Conservation (phyloP, 768 basidiomycete genomes). For the Pilatotrama ljubarskyi region DNA sequence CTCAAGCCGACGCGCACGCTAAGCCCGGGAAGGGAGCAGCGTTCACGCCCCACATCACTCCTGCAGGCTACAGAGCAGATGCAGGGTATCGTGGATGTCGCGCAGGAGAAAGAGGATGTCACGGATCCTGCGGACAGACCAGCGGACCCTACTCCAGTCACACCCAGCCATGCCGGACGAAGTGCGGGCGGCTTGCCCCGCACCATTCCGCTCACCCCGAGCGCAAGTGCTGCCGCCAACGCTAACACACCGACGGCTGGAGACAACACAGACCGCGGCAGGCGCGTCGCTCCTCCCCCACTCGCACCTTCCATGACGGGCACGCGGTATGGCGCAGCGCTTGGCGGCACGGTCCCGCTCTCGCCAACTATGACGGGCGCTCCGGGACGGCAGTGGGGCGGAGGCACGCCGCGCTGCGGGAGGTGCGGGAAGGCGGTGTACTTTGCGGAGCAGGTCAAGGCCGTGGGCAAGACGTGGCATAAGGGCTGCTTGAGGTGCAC, state of each 20-base stretch:
- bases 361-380: constrained; percentile 26
- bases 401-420: constrained; percentile 62
- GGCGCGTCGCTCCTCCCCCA: constrained; percentile 22
- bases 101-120: constrained; percentile 20
- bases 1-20: constrained; percentile 44
- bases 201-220: constrained; percentile 48
- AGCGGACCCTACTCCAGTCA: constrained; percentile 1
- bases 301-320: constrained; percentile 55
- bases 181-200: constrained; percentile 49
- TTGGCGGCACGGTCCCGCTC: constrained; percentile 32
- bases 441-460: constrained; percentile 85
- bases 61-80: constrained; percentile 10
- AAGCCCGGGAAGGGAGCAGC: constrained; percentile 28
- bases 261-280: not conserved
- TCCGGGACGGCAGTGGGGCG: constrained; percentile 45
- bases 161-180: constrained; percentile 49
- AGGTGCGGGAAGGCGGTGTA: constrained; percentile 76
- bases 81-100: constrained; percentile 4
- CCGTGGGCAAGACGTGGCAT: constrained; percentile 79
- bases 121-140: constrained; percentile 24
- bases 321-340: constrained; percentile 63
- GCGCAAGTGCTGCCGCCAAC: constrained; percentile 25
- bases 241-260: not conserved
- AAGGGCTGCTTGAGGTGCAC: constrained; percentile 76
- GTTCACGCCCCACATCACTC: constrained; percentile 12